These are phyloP conservation scores for Ceratorhiza oryzae-sativae DNA, from an alignment of 1,284 basidiomycete species.

Conservation along the genomic window DNA sequence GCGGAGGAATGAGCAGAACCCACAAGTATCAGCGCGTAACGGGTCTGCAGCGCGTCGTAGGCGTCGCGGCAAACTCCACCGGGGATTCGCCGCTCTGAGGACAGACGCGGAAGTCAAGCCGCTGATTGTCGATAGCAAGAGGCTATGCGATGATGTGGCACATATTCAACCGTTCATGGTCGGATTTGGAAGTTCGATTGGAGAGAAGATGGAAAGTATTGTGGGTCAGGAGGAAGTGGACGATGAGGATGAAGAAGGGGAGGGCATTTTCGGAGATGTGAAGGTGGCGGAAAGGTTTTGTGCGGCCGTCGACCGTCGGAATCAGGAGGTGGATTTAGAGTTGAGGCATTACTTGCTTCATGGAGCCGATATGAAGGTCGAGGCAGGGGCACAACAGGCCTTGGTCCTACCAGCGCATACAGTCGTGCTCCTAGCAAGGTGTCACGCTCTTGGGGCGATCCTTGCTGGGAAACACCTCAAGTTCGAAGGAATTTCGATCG, in stretches of 20 bases:
- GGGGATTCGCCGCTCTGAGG: slow-evolving; percentile 90
- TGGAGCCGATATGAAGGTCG: slow-evolving; percentile 71
- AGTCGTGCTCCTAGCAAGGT: slow-evolving; percentile 69
- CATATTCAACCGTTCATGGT: slow-evolving; percentile 50
- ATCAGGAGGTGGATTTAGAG: neutral
- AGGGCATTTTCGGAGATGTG: slow-evolving; percentile 51
- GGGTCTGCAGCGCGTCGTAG: slow-evolving; percentile 82
- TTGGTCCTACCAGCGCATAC: slow-evolving; percentile 70
- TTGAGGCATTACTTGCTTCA: slow-evolving; percentile 45
- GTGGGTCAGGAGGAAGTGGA: slow-evolving; percentile 47
- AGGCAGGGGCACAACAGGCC: slow-evolving; percentile 45
- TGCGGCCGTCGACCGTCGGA: slow-evolving; percentile 46
- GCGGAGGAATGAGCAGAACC: slow-evolving; percentile 55
- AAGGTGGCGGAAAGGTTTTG: slow-evolving; percentile 49
- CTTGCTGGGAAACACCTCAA: slow-evolving; percentile 52
- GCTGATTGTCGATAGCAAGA: slow-evolving; percentile 65
- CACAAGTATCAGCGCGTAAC: slow-evolving; percentile 86
- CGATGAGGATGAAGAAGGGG: slow-evolving; percentile 52
- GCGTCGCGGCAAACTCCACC: slow-evolving; percentile 86
- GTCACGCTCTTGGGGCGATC: slow-evolving; percentile 57
- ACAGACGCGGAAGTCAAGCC: slow-evolving; percentile 69
- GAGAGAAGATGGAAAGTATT: slow-evolving; percentile 27
- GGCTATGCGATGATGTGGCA: slow-evolving; percentile 73
- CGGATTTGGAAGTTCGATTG: neutral
- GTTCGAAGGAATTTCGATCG: slow-evolving; percentile 46